phyloP scores from a whole-genome alignment of 371 early-diverging fungal genomes.

The Mortierella sp. region DNA sequence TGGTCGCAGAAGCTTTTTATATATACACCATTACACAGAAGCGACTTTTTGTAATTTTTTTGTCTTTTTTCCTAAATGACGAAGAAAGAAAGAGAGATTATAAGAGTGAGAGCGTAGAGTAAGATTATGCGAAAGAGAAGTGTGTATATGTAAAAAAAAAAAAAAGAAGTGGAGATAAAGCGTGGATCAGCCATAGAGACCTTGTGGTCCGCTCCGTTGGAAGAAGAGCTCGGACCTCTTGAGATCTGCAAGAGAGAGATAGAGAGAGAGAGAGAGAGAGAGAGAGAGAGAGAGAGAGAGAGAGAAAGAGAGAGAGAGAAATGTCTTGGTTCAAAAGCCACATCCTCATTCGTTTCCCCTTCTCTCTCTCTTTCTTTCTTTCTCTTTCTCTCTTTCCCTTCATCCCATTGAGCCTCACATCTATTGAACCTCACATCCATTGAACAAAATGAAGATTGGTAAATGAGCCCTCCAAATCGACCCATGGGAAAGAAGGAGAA shows the following conservation, averaged over 20 bases:
- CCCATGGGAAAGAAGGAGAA: too few species aligned
- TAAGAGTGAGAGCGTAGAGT: too few species aligned
- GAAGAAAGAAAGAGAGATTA: too few species aligned
- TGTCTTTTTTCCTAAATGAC: background rate
- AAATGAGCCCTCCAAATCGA: background rate
- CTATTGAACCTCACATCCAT: background rate
- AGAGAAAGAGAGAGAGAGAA: background rate
- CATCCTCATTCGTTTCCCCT: background rate
- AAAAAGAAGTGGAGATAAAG: too few species aligned
- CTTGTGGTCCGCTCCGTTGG: too few species aligned
- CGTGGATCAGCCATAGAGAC: too few species aligned
- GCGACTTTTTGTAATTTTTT: background rate
- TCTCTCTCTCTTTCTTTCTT: background rate
- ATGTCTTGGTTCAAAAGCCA: background rate
- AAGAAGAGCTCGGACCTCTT: too few species aligned
- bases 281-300: background rate
- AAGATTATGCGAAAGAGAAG: too few species aligned
- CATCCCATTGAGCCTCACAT: background rate
- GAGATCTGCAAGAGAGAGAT: too few species aligned
- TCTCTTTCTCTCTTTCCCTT: background rate
- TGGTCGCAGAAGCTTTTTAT: too few species aligned
- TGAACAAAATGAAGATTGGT: background rate
- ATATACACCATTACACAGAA: too few species aligned
- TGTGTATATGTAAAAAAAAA: background rate
- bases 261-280: background rate